These are phyloP conservation scores for Heterobasidion annosum DNA, from an alignment of 1,284 basidiomycete genomes.

Conservation along the genomic window DNA sequence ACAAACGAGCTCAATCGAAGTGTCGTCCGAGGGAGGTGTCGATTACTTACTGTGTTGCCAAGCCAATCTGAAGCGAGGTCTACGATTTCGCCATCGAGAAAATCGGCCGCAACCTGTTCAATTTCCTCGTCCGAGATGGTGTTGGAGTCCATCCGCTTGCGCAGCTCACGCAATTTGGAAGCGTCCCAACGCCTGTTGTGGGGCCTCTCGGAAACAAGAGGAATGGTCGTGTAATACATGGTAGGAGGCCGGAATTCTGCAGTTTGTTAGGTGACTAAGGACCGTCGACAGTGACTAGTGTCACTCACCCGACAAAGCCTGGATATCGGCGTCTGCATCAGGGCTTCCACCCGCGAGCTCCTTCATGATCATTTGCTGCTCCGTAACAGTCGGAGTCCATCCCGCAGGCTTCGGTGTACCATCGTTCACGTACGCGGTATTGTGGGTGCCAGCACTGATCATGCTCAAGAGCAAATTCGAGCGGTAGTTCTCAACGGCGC, in stretches of 20 bases:
- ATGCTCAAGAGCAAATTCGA: conserved; percentile 86
- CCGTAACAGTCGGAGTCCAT: conserved; percentile 63
- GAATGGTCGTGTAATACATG: conserved; percentile 92
- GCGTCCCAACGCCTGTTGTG: conserved; percentile 89
- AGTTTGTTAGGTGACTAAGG: conserved; percentile 1
- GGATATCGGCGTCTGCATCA: conserved; percentile 78
- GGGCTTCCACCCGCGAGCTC: conserved; percentile 74
- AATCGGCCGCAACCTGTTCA: conserved; percentile 83
- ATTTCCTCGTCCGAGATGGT: conserved; percentile 82
- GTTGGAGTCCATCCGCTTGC: conserved; percentile 83
- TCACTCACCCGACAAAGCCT: conserved; percentile 70
- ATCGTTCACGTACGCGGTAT: conserved; percentile 41
- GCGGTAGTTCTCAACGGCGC: conserved; percentile 88
- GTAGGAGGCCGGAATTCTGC: conserved; percentile 79
- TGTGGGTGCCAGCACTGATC: conserved; percentile 80
- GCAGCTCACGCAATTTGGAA: conserved; percentile 87
- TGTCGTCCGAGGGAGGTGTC: neutral
- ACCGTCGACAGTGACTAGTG: conserved; percentile 18
- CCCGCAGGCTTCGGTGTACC: conserved; percentile 48
- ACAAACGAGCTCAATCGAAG: conserved; percentile 7
- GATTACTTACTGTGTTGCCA: conserved; percentile 80
- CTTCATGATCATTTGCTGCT: conserved; percentile 95
- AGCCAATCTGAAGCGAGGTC: conserved; percentile 98
- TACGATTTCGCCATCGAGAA: conserved; percentile 87
- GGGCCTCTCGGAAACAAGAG: conserved; percentile 74